A percentile compares a stretch with the other conserved stretches of the same genome.
phyloP scores from a whole-genome alignment of 2,329 filamentous ascomycete genomes.

The Magnaporthiopsis poae region DNA sequence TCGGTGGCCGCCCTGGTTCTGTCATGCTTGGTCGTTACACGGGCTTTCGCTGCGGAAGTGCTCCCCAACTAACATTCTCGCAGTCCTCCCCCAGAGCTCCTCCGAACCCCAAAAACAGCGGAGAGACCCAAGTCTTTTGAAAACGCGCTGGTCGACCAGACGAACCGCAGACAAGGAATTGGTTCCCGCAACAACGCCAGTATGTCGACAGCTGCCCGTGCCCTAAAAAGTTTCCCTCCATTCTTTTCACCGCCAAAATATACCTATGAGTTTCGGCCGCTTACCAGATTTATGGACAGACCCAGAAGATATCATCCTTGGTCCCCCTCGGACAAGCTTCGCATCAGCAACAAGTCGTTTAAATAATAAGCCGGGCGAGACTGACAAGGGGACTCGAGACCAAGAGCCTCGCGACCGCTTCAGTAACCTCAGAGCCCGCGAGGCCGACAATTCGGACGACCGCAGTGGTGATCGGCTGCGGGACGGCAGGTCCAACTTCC shows the following conservation, averaged over 20 bases:
- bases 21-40: not conserved
- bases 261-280: not conserved
- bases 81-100: slow-evolving; percentile 36
- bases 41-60: not conserved
- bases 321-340: slow-evolving; percentile 74
- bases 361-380: slow-evolving; percentile 34
- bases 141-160: slow-evolving; percentile 35
- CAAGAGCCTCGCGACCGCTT: slow-evolving; percentile 48
- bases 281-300: slow-evolving; percentile 28
- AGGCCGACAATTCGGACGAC: slow-evolving; percentile 34
- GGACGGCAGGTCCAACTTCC: slow-evolving; percentile 36
- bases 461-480: slow-evolving; percentile 38
- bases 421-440: slow-evolving; percentile 44
- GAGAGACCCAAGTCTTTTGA: slow-evolving; percentile 38
- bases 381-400: slow-evolving; percentile 44
- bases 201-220: slow-evolving; percentile 26
- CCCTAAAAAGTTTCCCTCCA: not conserved
- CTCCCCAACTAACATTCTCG: not conserved
- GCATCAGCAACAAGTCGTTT: slow-evolving; percentile 60
- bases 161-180: slow-evolving; percentile 42
- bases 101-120: slow-evolving; percentile 33
- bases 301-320: slow-evolving; percentile 74
- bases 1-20: not conserved
- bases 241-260: not conserved
- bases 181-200: slow-evolving; percentile 47